Evolutionary conservation across 2,329 filamentous ascomycete genomes (phyloP), one percentile per base, ranked within the genome.

Genomic region (Celoporthe dispersa): DNA sequence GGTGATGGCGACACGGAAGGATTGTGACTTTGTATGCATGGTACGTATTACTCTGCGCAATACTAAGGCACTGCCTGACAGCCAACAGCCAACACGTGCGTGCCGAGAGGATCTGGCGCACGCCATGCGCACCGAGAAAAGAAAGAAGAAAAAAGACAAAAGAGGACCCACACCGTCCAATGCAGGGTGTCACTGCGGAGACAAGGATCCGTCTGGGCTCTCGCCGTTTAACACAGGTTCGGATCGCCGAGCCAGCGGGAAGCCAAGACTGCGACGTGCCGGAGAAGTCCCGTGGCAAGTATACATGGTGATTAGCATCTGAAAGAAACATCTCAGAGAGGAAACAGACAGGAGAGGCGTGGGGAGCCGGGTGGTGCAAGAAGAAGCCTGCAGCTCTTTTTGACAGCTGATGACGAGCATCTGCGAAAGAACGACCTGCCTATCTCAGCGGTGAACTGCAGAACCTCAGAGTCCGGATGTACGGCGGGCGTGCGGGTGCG

Each of bases 161-260:
- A 64, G 22, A 22, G 33, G 37, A 64, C 48, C 41, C 62, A 48
- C 37, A 37, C 41, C 41, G 1, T 48, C 44, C 44, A 2, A 48
- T 48, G 44, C 22, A 44, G 62, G 62, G 48, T 51, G 37, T 51
- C 62, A 31, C 53, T 8, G 4, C 33, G 57, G 57, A 60, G 57
- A 11, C 57, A 60, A 33, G 53, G 53, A 7, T 57, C 25, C 51
- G 14, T 31, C 25, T 31, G 14, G 25, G 14, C 25, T 31, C 28
- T 57, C 53, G 53, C 53, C 53, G 53, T 57, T 57, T 16, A 57
- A 16, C 25, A 16, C 25, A 57, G 19, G 44, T 48, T 16, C 28
- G 53, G 25, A 57, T 57, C 53, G 53, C 53, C 53, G 53, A 57
- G 28, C 25, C 53, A 12, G 19, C 53, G 53, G 44, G 53, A 31